A percentile compares a stretch with the other conserved stretches of the same genome.
phyloP scores from a whole-genome alignment of 495 filamentous ascomycete genomes.

The Penicillium arizonense region DNA sequence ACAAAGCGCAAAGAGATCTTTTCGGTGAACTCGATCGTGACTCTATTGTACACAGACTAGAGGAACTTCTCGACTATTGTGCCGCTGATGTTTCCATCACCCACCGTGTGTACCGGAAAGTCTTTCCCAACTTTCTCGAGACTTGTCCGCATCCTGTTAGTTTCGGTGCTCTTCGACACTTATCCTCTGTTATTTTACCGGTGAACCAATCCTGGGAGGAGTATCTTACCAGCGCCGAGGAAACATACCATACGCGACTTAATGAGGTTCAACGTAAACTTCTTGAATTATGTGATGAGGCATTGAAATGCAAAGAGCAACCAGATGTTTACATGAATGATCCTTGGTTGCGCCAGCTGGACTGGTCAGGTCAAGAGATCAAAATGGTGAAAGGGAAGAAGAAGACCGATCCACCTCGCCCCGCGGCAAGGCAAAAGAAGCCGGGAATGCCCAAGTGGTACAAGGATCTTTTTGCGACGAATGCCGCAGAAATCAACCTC shows the following conservation, averaged over 20 bases:
- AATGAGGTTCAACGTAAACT: conserved; percentile 74
- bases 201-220: conserved; percentile 83
- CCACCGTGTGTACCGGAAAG: conserved; percentile 86
- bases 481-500: conserved; percentile 62
- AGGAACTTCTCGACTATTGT: conserved; percentile 90
- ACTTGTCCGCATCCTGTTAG: conserved; percentile 96
- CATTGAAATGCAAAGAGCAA: conserved; percentile 68
- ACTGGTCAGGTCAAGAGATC: conserved; percentile 91
- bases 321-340: conserved; percentile 68
- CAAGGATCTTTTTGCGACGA: conserved; percentile 78
- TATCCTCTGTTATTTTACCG: conserved; percentile 89
- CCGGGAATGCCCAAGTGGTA: conserved; percentile 97
- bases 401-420: conserved; percentile 74
- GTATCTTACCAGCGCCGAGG: conserved; percentile 79
- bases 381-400: conserved; percentile 90
- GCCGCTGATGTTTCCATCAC: conserved; percentile 92
- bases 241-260: conserved; percentile 75
- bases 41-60: conserved; percentile 65
- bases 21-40: conserved; percentile 80
- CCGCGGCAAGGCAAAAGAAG: conserved; percentile 81
- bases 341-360: conserved; percentile 88
- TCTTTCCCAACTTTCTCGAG: conserved; percentile 83
- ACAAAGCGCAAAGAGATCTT: conserved; percentile 82
- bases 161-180: conserved; percentile 88
- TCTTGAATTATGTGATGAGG: conserved; percentile 67